These are phyloP conservation scores for Aureobasidium namibiae DNA, from an alignment of 2,329 filamentous ascomycete species.

Conservation along the genomic window DNA sequence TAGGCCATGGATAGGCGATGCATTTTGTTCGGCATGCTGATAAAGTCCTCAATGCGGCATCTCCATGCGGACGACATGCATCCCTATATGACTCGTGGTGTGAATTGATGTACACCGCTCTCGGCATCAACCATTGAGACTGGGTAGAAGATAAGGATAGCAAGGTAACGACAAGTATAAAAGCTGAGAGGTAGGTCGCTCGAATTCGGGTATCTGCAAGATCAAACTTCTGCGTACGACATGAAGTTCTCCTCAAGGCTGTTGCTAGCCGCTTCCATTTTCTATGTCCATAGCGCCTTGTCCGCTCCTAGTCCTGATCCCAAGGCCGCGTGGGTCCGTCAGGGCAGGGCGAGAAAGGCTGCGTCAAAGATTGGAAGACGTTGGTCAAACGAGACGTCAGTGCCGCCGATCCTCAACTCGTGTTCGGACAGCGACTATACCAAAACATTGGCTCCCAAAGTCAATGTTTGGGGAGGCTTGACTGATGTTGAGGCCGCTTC, in stretches of 20 bases:
- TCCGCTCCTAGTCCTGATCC: conserved; percentile 16
- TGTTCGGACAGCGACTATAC: conserved; percentile 14
- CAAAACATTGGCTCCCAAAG: conserved; percentile 29
- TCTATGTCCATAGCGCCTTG: not conserved
- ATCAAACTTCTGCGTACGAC: not conserved
- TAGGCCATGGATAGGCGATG: not conserved
- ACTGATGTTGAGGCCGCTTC: conserved; percentile 31
- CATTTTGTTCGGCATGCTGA: not conserved
- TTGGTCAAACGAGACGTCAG: conserved; percentile 11
- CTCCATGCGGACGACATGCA: not conserved
- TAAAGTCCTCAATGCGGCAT: not conserved
- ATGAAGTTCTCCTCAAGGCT: not conserved
- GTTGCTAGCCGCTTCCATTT: not conserved
- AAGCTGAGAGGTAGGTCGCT: not conserved
- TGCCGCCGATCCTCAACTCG: not conserved
- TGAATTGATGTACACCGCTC: not conserved
- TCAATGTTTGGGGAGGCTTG: conserved; percentile 36
- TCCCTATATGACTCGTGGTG: not conserved
- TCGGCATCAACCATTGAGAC: not conserved
- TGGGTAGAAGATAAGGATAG: not conserved
- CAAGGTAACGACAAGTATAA: not conserved
- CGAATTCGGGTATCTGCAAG: not conserved
- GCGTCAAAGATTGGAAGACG: conserved; percentile 13
- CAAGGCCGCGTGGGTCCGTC: conserved; percentile 18
- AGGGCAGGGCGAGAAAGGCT: conserved; percentile 17